A percentile compares a stretch with the other conserved stretches of the same genome.
Conservation (phyloP, 169 alveolate genomes). For the Plasmodium berghei region DNA sequence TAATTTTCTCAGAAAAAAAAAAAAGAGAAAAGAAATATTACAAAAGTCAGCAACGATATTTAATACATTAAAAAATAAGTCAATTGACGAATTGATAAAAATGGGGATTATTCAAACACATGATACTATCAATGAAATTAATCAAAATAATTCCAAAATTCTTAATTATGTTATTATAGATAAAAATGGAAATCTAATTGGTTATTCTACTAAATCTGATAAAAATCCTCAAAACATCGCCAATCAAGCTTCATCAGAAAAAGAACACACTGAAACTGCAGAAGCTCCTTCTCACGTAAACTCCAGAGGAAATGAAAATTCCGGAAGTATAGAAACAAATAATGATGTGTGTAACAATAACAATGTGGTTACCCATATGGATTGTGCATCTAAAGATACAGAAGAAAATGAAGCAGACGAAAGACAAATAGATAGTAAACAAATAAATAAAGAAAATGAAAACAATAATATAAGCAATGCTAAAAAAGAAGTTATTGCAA, state of each 20-base stretch:
- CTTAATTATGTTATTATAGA: conserved; percentile 12
- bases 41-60: conserved; percentile 64
- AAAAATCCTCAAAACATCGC: not conserved
- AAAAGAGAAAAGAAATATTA: conserved; percentile 73
- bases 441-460: not conserved
- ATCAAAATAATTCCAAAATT: conserved; percentile 19
- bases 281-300: too few species aligned
- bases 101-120: conserved; percentile 59
- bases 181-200: conserved; percentile 20
- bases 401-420: not conserved
- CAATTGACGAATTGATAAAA: conserved; percentile 71
- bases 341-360: not conserved
- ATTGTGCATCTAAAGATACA: not conserved
- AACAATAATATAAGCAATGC: conserved; percentile 3
- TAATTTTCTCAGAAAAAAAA: conserved; percentile 69
- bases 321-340: not conserved
- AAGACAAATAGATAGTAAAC: not conserved
- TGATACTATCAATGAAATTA: conserved; percentile 26
- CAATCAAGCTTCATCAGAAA: too few species aligned
- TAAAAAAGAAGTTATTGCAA: conserved; percentile 3
- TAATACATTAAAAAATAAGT: conserved; percentile 67
- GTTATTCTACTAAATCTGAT: conserved; percentile 8
- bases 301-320: too few species aligned
- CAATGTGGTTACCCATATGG: not conserved
- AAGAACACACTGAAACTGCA: too few species aligned